These are phyloP conservation scores for Epichloe aotearoae DNA, from an alignment of 2,329 filamentous ascomycete genomes.

Conservation along the genomic window DNA sequence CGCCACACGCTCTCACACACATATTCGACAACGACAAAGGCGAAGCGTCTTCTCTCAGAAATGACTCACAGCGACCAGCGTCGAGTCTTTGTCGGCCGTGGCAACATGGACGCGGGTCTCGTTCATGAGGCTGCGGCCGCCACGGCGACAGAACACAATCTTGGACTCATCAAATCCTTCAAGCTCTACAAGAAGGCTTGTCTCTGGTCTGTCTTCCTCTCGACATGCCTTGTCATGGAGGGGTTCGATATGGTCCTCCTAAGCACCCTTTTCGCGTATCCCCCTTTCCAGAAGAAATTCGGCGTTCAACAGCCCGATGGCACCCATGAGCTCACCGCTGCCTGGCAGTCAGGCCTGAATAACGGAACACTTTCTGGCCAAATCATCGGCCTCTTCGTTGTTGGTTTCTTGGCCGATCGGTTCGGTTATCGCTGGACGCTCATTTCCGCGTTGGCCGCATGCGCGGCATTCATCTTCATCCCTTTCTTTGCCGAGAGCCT, in stretches of 20 bases:
- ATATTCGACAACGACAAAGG: too few species aligned
- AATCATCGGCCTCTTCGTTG: constrained; percentile 36
- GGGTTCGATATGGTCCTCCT: constrained; percentile 28
- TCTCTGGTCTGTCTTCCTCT: constrained; percentile 25
- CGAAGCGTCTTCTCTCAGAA: too few species aligned
- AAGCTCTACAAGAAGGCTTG: constrained; percentile 26
- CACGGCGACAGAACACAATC: constrained; percentile 20
- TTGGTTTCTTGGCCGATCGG: constrained; percentile 33
- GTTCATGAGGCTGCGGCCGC: constrained; percentile 13
- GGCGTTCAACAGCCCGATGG: constrained; percentile 22
- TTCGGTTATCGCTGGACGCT: constrained; percentile 35
- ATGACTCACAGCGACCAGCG: constrained; percentile 3
- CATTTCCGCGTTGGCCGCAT: constrained; percentile 25
- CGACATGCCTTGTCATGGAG: constrained; percentile 26
- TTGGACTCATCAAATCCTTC: constrained; percentile 21
- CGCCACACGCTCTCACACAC: too few species aligned
- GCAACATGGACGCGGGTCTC: constrained; percentile 7
- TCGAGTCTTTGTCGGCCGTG: constrained; percentile 3
- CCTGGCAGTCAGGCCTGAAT: constrained; percentile 38
- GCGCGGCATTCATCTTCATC: constrained; percentile 33
- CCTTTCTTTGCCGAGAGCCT: constrained; percentile 32
- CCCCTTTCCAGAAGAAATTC: constrained; percentile 26
- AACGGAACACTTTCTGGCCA: constrained; percentile 35
- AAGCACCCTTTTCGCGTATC: constrained; percentile 27
- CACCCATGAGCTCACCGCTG: constrained; percentile 31